A percentile compares a stretch with the other conserved stretches of the same genome.
phyloP scores from a whole-genome alignment of 495 filamentous ascomycete species.

The Talaromyces proteolyticus region DNA sequence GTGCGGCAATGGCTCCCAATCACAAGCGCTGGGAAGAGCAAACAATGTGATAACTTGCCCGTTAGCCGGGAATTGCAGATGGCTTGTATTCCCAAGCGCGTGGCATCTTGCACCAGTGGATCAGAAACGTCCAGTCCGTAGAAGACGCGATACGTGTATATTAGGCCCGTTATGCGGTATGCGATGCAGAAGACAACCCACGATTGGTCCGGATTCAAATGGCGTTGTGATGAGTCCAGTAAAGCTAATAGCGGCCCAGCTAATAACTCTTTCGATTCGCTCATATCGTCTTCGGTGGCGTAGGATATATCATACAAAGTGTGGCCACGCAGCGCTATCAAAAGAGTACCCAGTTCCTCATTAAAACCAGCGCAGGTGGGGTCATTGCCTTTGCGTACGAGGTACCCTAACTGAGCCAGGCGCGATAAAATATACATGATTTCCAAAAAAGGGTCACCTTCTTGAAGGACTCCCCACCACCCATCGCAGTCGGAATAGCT shows the following conservation, averaged over 20 bases:
- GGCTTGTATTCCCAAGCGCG: neutral
- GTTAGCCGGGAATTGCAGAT: constrained; percentile 7
- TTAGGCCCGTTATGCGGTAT: constrained; percentile 6
- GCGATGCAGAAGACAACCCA: constrained; percentile 9
- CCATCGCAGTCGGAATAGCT: constrained; percentile 5
- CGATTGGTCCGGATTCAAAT: constrained; percentile 4
- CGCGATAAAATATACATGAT: constrained; percentile 6
- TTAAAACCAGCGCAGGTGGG: neutral
- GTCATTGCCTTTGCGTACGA: neutral
- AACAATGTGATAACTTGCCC: constrained; percentile 7
- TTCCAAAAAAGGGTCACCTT: constrained; percentile 3
- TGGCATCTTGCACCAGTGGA: constrained; percentile 5
- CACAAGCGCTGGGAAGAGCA: constrained; percentile 7
- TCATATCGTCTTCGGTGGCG: neutral
- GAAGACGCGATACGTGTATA: constrained; percentile 8
- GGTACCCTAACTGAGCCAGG: constrained; percentile 1
- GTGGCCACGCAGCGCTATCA: neutral
- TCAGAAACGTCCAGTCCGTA: neutral
- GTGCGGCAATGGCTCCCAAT: constrained; percentile 7
- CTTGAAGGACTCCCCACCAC: constrained; percentile 6
- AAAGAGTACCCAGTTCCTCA: constrained; percentile 1
- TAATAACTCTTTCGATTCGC: neutral
- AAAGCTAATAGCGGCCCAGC: neutral
- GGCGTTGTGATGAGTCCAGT: neutral
- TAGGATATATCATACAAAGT: neutral